phyloP scores from a whole-genome alignment of 2,329 filamentous ascomycete species.

The Xylariomycetidae sp. region DNA sequence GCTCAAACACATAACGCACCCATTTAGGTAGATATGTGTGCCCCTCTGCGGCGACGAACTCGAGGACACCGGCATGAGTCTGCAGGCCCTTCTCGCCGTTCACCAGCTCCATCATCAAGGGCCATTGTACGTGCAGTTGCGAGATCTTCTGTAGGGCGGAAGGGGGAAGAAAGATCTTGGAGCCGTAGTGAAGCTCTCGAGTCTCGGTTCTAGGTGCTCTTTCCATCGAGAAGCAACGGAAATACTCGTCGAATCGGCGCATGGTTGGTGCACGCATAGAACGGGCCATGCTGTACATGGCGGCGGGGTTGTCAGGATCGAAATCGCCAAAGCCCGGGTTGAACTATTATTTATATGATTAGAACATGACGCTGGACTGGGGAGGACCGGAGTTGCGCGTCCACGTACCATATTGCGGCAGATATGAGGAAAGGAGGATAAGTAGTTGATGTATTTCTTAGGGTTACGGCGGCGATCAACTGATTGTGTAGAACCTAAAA shows the following conservation, averaged over 20 bases:
- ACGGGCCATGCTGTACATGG: conserved; percentile 45
- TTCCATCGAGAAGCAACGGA: conserved; percentile 90
- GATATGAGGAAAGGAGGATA: too few relatives aligned
- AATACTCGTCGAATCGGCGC: conserved; percentile 96
- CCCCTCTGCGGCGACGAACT: conserved; percentile 96
- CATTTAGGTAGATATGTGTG: conserved; percentile 94
- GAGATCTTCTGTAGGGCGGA: conserved; percentile 96
- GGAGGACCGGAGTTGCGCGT: conserved; percentile 1
- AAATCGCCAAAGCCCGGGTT: conserved; percentile 37
- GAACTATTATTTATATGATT: conserved; percentile 19
- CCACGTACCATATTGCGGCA: conserved; percentile 8
- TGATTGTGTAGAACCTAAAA: too few relatives aligned
- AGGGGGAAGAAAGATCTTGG: conserved; percentile 96
- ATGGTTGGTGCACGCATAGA: conserved; percentile 42
- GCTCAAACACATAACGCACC: too few relatives aligned
- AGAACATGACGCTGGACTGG: too few relatives aligned
- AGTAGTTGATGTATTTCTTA: too few relatives aligned
- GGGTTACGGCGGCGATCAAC: too few relatives aligned
- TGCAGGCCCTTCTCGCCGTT: conserved; percentile 77
- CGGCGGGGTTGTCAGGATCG: conserved; percentile 43
- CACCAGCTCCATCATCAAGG: conserved; percentile 91
- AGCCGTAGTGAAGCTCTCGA: conserved; percentile 88
- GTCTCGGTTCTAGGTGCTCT: conserved; percentile 92
- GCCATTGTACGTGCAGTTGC: conserved; percentile 92
- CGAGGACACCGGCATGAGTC: conserved; percentile 90